Evolutionary conservation across 176 grass and related monocot genomes (phyloP), one percentile per base, ranked within the genome.

Genomic region (Cenchrus purpureus): DNA sequence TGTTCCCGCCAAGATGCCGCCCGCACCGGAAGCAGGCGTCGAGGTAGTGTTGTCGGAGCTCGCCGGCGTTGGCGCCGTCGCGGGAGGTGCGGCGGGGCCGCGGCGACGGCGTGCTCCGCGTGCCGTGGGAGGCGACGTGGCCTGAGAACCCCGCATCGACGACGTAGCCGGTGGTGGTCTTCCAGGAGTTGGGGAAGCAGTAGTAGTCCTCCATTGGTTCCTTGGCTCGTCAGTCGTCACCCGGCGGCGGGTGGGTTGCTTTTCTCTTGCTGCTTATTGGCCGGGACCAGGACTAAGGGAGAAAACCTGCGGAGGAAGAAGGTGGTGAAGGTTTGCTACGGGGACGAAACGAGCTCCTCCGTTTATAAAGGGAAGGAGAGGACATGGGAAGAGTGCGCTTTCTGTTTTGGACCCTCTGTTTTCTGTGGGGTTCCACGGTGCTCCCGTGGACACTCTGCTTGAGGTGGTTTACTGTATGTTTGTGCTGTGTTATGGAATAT

Each of bases 11-110:
- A 1, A 98, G 84, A 4, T 76, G 55, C 42, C 87, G 86, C 46
- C 75, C 74, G 90, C 97, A 98, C 17, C 76, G 86, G 86, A 89
- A 95, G 90, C 93, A 94, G 28, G 97, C 52, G 84, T 98, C 84
- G 73, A 98, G 93, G 89, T 92, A 94, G 80, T 98, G 93, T 68
- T 78, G 88, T 34, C 58, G 69, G 10, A 71, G 82, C 74, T 87
- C 87, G 25, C 73, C 48, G 82, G 46, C 80, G 55, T 7, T 14
- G 19, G 76, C 79, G 25, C 72, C 76, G 19, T 64, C 48, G 0
- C 43, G 61, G 87, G 86, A 83, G 80, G 73, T 46, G 9, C 54
- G 57, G 19, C 57, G 59, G 42, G 79, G 52, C 49, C 8, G 84
- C 46, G 50, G 52, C 19, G 89, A n/a, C 52, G 43, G 2, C 6